phyloP scores from a whole-genome alignment of 441 rosid species.

The Gossypium davidsonii region DNA sequence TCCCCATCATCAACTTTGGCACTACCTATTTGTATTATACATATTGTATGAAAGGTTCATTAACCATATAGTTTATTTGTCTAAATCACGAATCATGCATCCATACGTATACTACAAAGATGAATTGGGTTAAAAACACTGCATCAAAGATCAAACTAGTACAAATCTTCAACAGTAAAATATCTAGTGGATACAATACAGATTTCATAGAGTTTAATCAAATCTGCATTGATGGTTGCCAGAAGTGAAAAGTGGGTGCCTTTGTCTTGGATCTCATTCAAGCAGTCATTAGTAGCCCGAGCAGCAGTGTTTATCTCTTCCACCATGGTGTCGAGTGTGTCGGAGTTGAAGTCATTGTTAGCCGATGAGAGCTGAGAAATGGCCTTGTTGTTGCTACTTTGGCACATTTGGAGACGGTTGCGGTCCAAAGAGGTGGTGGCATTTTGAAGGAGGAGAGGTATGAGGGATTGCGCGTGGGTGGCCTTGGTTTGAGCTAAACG shows the following conservation, averaged over 20 bases:
- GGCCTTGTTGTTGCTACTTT: slow-evolving; percentile 4
- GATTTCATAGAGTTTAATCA: slow-evolving; percentile 12
- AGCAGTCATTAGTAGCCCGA: slow-evolving; percentile 6
- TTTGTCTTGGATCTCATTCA: neutral
- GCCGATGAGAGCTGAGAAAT: slow-evolving; percentile 18
- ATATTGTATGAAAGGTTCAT: neutral
- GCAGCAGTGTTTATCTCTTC: neutral
- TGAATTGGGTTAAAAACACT: neutral
- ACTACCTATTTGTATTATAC: neutral
- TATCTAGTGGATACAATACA: slow-evolving; percentile 5
- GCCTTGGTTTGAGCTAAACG: slow-evolving; percentile 30
- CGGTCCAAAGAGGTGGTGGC: neutral
- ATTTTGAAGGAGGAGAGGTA: slow-evolving; percentile 7
- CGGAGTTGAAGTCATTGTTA: slow-evolving; percentile 26
- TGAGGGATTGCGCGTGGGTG: slow-evolving; percentile 8
- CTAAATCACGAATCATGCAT: neutral
- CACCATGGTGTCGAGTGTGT: slow-evolving; percentile 16
- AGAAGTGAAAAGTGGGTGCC: neutral
- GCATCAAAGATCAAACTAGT: neutral
- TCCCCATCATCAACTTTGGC: slow-evolving; percentile 1
- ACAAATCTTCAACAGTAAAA: slow-evolving; percentile 1
- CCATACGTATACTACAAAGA: neutral
- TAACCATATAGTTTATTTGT: neutral
- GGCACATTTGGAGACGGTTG: slow-evolving; percentile 9
- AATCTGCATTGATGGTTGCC: neutral